Base-by-base conservation (phyloP, 148 eudicot genomes). In the Hydrangea macrophylla region DNA sequence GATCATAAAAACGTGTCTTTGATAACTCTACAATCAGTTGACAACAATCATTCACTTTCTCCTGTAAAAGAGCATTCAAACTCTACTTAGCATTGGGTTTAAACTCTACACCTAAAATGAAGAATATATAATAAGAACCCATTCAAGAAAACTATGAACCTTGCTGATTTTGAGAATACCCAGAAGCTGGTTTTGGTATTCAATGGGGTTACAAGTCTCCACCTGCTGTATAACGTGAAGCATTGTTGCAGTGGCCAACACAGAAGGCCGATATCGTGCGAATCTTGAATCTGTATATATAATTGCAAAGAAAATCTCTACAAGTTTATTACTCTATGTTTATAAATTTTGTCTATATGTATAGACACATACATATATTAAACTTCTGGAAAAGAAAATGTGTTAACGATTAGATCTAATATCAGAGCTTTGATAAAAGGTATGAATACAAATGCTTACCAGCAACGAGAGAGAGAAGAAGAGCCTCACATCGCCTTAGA, bases 181-280 rank as follows among this genome's bases (percentile, higher is more conserved):
- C 36, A 90, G 75, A 76, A 85, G 92, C 67, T 83, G 88, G 64
- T 70, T 80, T 54, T 90, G 82, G 67, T 85, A 84, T 13, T 83
- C 79, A 72, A 80, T 54, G 31, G 86, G 76, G 26, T 78, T 69
- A 22, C 60, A 61, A 60, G 76, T 80, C 58, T 87, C 86, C 53
- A 87, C 79, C 64, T 83, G 79, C 71, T 82, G 81, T 67, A 87
- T 83, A 11, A 80, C 90, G 76, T 80, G 86, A 83, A 90, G 74
- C 90, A 90, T 85, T 73, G 90, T 76, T 7, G 92, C 82, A 64
- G 86, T 72, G 25, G 96, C 96, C 88, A 90, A 75, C 6, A 90
- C 86, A 48, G 92, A 87, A 63, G 96, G 88, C 44, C 68, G 33
- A 71, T 80, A 90, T 28, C 84, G 58, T 54, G 78, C 78, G 33